Evolutionary conservation across 495 filamentous ascomycete genomes (phyloP), one percentile per base, ranked within the genome.

Genomic region (Neurospora sp.): DNA sequence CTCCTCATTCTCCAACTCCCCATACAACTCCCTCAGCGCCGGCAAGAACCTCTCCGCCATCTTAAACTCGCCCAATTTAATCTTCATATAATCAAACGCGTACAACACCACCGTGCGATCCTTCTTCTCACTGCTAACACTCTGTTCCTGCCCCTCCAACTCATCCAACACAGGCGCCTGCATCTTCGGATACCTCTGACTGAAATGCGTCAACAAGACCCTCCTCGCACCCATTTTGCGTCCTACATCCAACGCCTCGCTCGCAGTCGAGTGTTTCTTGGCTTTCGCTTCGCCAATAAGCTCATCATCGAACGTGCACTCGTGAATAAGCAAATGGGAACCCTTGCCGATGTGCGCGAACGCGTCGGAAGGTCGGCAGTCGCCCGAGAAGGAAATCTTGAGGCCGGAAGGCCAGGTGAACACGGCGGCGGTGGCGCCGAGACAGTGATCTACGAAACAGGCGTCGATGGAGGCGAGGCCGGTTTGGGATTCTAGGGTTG

Each of bases 231-330:
- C 78, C 96, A 99, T 99, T 38, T 81, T 81, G 37, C 85, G 86
- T 35, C 90, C 96, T 6, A 98, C 87, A 48, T 85, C 88, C 16
- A 99, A 84, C 16, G 96, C 96, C 82, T 98, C 96, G 18, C 87
- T 84, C 44, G 91, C 90, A 8, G 96, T 99, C 23, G 87, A 92
- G 81, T 99, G 96, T 78, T 91, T 95, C 87, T 99, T 99, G 42
- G 92, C 93, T 2, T 86, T 78, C 12, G 96, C 96, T 70, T 96
- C 93, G 5, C 87, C 90, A 16, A 78, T 48, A 70, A 97, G 85
- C 77, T 96, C 92, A 75, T 97, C 91, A 44, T 95, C 92, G 77
- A 99, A 99, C 0, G 96, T 99, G 73, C 94, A 94, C 86, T 99
- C 96, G 84, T 99, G 96, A 70, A 99, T 88, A 3, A 97, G 86